Evolutionary conservation across 495 filamentous ascomycete species (phyloP).

Genomic region (Aspergillus steynii): DNA sequence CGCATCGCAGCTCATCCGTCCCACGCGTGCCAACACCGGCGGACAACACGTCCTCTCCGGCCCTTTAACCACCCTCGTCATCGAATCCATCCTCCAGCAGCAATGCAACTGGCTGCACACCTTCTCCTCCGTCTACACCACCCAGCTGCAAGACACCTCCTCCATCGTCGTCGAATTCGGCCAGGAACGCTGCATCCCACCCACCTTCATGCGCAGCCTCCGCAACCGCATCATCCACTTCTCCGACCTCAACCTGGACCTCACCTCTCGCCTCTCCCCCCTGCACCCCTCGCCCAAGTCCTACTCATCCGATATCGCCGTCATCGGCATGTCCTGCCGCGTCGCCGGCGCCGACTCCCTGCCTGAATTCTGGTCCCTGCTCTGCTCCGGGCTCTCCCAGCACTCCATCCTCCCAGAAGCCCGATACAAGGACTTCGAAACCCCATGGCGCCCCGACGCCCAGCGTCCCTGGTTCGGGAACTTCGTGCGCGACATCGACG

Average conservation of each 20-base stretch:
- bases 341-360: conserved; percentile 49
- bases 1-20: conserved; percentile 30
- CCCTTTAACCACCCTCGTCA: not conserved
- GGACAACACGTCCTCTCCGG: conserved; percentile 10
- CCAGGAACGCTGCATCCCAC: conserved; percentile 42
- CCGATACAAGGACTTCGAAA: conserved; percentile 38
- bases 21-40: conserved; percentile 29
- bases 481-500: conserved; percentile 44
- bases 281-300: conserved; percentile 5
- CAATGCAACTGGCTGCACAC: conserved; percentile 44
- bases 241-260: conserved; percentile 13
- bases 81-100: conserved; percentile 40
- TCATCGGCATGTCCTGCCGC: conserved; percentile 53
- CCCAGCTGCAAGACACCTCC: conserved; percentile 17
- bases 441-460: conserved; percentile 31
- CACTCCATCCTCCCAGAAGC: conserved; percentile 38
- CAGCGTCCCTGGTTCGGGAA: conserved; percentile 47
- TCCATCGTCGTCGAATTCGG: conserved; percentile 41
- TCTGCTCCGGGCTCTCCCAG: conserved; percentile 43
- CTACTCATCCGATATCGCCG: conserved; percentile 43
- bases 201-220: conserved; percentile 28
- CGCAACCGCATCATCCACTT: conserved; percentile 29
- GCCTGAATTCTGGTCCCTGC: conserved; percentile 45
- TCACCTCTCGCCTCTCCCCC: conserved; percentile 10
- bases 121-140: conserved; percentile 17